A percentile compares a stretch with the other conserved stretches of the same genome.
These are phyloP conservation scores for Tillandsia fasciculata DNA, from an alignment of 176 grass and related monocot genomes.

Conservation along the genomic window DNA sequence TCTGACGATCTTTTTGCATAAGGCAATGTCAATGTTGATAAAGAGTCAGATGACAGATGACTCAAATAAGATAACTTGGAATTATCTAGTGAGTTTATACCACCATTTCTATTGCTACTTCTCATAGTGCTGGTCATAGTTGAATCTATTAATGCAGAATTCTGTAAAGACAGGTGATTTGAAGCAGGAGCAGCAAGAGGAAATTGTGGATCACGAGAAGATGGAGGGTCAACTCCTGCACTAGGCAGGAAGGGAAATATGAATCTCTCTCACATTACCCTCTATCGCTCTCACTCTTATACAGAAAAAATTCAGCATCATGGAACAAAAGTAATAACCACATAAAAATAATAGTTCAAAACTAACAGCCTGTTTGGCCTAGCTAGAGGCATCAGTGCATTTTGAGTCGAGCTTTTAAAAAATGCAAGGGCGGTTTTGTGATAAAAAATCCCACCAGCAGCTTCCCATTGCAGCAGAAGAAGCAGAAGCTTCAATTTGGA, in stretches of 20 bases:
- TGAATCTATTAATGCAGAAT: constrained; percentile 55
- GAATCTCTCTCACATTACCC: constrained; percentile 2
- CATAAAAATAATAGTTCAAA: neutral
- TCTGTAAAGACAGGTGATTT: constrained; percentile 53
- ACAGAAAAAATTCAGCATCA: neutral
- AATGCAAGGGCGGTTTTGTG: too few species aligned
- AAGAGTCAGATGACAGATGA: constrained; percentile 45
- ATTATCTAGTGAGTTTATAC: constrained; percentile 46
- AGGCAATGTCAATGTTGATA: constrained; percentile 54
- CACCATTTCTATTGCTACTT: constrained; percentile 62
- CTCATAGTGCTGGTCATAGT: constrained; percentile 41
- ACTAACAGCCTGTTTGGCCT: too few species aligned
- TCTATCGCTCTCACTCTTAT: too few species aligned
- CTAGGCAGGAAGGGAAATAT: constrained; percentile 55
- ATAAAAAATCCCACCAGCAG: too few species aligned
- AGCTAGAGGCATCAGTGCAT: too few species aligned
- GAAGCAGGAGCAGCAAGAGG: constrained; percentile 47
- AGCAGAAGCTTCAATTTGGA: too few species aligned
- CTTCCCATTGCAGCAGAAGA: too few species aligned
- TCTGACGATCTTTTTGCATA: constrained; percentile 74
- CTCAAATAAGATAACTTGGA: constrained; percentile 68
- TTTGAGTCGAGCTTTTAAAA: too few species aligned
- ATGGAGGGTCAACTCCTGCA: constrained; percentile 91
- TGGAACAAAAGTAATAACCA: neutral
- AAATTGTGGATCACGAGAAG: constrained; percentile 74